Evolutionary conservation across 2,329 filamentous ascomycete species (phyloP).

Genomic region (Talaromyces sp.): DNA sequence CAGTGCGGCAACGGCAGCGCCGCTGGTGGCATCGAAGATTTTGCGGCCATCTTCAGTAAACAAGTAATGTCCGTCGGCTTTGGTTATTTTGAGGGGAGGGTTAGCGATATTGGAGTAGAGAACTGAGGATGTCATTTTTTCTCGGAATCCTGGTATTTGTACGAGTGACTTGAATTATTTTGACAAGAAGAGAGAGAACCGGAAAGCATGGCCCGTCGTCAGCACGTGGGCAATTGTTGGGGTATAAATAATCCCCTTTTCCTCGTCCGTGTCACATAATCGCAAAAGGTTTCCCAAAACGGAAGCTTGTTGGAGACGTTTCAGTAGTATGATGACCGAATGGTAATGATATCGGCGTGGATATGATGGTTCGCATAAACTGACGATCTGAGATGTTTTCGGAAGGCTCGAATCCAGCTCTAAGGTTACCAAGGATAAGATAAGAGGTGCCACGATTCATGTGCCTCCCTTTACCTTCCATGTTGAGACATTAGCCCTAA

Average conservation of each 20-base stretch:
- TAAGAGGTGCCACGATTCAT: neutral
- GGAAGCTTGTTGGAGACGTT: neutral
- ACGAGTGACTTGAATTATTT: too few relatives aligned
- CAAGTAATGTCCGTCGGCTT: neutral
- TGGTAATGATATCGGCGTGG: neutral
- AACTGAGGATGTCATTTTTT: neutral
- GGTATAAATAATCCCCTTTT: neutral
- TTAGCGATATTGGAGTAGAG: neutral
- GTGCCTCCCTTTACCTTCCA: neutral
- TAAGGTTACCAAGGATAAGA: too few relatives aligned
- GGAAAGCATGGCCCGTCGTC: too few relatives aligned
- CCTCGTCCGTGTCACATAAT: neutral
- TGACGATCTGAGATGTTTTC: neutral
- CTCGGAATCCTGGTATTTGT: too few relatives aligned
- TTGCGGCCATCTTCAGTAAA: slow-evolving; percentile 42
- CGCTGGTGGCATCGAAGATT: slow-evolving; percentile 67
- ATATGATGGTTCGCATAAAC: neutral
- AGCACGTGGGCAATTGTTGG: too few relatives aligned
- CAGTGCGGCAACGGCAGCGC: slow-evolving; percentile 68
- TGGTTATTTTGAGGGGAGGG: neutral
- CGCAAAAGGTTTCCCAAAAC: neutral
- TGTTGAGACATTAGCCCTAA: neutral
- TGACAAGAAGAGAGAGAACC: too few relatives aligned
- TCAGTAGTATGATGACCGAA: neutral
- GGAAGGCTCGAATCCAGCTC: neutral